Evolutionary conservation across 2,329 filamentous ascomycete genomes (phyloP), one percentile per base, ranked within the genome.

Genomic region (Septoria linicola): DNA sequence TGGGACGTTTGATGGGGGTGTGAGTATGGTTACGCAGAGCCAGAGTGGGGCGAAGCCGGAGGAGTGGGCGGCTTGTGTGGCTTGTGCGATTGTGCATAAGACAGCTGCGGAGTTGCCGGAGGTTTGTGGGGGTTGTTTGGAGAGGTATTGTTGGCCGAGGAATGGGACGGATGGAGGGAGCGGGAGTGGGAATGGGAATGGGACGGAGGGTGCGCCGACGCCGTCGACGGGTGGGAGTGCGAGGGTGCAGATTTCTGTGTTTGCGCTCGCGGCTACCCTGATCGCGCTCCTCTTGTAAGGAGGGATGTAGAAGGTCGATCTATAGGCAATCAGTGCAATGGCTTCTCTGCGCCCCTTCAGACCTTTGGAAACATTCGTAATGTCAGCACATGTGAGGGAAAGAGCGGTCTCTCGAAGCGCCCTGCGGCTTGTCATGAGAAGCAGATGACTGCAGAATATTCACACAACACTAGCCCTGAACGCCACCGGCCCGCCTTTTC

Each of bases 51-150:
- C 32, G 6, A 25, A 40, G 17, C 16, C 44, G 17, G 17, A 39
- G n/a, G 40, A 46, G 8, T 56, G 53, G 53, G 42, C 53, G 16
- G 34, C 44, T 13, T 53, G 49, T 47, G 11, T 56, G 8, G 53
- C 53, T 36, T 56, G 50, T 36, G 53, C 40, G 13, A 49, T 56
- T 14, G 27, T 53, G 20, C 53, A 56, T 16, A 56, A 56, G 44
- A 53, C 30, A n/a, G 44, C 41, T 1, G 13, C 40, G 6, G 13
- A 49, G 1, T 35, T 56, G 31, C 50, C 53, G 2, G 50, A 52
- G 8, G 25, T 46, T 1, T 56, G 53, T 19, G 41, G 16, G 16
- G 34, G n/a, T 3, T 56, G 49, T 39, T 16, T 56, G 19, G 45
- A 47, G 8, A 53, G 21, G 31, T 56, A 56, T 40, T 56, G 53